phyloP scores from a whole-genome alignment of 2,329 filamentous ascomycete species.

The Alternaria alternata region DNA sequence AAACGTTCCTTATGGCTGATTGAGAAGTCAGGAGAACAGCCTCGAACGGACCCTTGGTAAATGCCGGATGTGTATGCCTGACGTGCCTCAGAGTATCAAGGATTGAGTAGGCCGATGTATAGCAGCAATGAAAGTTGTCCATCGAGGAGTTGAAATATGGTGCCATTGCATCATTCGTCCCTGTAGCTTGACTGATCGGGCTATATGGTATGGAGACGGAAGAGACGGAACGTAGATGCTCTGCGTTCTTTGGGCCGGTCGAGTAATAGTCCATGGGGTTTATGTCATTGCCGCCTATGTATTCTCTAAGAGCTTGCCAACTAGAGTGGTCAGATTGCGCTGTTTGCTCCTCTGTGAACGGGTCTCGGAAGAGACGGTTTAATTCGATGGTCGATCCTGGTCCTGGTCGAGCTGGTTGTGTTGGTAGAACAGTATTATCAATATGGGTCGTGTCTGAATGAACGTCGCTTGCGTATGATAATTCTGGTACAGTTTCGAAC shows the following conservation, averaged over 20 bases:
- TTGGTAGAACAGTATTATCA: slow-evolving; percentile 31
- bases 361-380: slow-evolving; percentile 37
- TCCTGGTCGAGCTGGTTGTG: slow-evolving; percentile 21
- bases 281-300: slow-evolving; percentile 32
- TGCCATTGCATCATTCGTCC: slow-evolving; percentile 21
- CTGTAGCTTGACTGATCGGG: slow-evolving; percentile 20
- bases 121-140: slow-evolving; percentile 41
- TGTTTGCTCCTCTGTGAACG: slow-evolving; percentile 37
- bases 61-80: slow-evolving; percentile 21
- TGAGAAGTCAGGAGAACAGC: slow-evolving; percentile 17
- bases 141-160: slow-evolving; percentile 25
- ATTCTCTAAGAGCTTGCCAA: slow-evolving; percentile 39
- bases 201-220: slow-evolving; percentile 29
- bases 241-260: slow-evolving; percentile 12
- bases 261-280: slow-evolving; percentile 35
- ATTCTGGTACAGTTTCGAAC: slow-evolving; percentile 40
- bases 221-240: slow-evolving; percentile 4
- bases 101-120: slow-evolving; percentile 39
- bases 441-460: slow-evolving; percentile 32
- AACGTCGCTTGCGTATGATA: slow-evolving; percentile 36
- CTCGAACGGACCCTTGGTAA: slow-evolving; percentile 36
- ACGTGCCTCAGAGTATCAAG: slow-evolving; percentile 42
- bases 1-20: slow-evolving; percentile 35
- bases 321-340: slow-evolving; percentile 35
- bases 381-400: slow-evolving; percentile 29